A percentile compares a stretch with the other conserved stretches of the same genome.
phyloP scores from a whole-genome alignment of 306 rosid species.

The Malus orientalis region DNA sequence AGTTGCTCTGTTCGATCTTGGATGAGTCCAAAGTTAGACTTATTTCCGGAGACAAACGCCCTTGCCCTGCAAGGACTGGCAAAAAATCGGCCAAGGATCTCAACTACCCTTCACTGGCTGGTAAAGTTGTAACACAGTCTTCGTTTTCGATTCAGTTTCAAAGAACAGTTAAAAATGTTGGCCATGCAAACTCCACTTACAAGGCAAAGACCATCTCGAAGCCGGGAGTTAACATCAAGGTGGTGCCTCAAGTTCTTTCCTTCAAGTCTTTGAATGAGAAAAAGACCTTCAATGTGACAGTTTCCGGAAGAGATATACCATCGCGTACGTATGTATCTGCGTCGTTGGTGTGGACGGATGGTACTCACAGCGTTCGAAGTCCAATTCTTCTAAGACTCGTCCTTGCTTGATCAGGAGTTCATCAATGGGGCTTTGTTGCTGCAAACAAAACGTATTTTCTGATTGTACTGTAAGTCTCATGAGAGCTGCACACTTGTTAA shows the following conservation, averaged over 20 bases:
- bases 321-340: neutral
- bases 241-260: conserved; percentile 6
- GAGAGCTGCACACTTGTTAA: no score
- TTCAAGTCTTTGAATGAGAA: conserved; percentile 18
- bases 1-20: neutral
- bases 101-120: conserved; percentile 15
- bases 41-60: neutral
- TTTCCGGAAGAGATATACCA: neutral
- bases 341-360: conserved; percentile 15
- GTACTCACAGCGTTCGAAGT: conserved; percentile 6
- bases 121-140: neutral
- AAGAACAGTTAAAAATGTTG: conserved; percentile 27
- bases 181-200: conserved; percentile 10
- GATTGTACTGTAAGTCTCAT: no score
- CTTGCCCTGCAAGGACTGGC: neutral
- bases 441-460: no score
- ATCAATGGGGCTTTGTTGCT: no score
- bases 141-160: neutral
- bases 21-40: neutral
- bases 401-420: no score
- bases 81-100: neutral
- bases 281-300: conserved; percentile 16
- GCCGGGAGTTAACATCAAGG: neutral
- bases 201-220: neutral
- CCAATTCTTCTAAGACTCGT: neutral